These are phyloP conservation scores for Geotrichum histeridarum DNA, from an alignment of 1,139 yeast genomes.

Conservation along the genomic window DNA sequence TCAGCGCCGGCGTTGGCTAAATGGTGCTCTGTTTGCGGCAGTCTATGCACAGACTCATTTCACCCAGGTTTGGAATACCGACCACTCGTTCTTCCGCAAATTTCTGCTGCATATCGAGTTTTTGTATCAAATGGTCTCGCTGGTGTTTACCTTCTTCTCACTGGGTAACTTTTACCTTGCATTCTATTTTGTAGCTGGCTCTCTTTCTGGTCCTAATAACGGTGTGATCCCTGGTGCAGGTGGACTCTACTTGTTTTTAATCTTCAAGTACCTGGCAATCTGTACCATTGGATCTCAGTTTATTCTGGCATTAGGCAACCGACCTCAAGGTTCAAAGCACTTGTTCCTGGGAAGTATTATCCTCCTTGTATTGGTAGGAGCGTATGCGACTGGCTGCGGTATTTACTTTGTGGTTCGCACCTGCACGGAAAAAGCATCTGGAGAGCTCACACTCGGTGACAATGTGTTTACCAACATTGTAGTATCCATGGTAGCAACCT, in stretches of 20 bases:
- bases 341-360: conserved; percentile 69
- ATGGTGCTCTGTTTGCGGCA: conserved; percentile 97
- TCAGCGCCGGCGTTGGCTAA: conserved; percentile 96
- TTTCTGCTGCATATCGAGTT: conserved; percentile 78
- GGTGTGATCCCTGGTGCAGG: conserved; percentile 56
- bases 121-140: conserved; percentile 67
- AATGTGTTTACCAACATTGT: conserved; percentile 67
- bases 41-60: conserved; percentile 77
- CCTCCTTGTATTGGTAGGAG: conserved; percentile 68
- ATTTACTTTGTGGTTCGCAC: conserved; percentile 67
- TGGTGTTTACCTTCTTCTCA: conserved; percentile 83
- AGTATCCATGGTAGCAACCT: conserved; percentile 76
- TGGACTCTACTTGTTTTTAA: conserved; percentile 65
- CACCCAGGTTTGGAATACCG: conserved; percentile 77
- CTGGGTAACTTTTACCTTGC: conserved; percentile 86
- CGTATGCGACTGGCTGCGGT: conserved; percentile 78
- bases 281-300: conserved; percentile 80
- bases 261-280: conserved; percentile 77
- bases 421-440: conserved; percentile 40
- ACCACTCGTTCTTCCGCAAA: conserved; percentile 72
- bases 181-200: conserved; percentile 88
- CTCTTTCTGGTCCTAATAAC: conserved; percentile 49
- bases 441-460: conserved; percentile 40
- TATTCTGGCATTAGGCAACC: conserved; percentile 87
- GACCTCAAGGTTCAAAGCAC: conserved; percentile 86